Conservation (phyloP, 2,329 filamentous ascomycete genomes). For the Akanthomyces lecanii region DNA sequence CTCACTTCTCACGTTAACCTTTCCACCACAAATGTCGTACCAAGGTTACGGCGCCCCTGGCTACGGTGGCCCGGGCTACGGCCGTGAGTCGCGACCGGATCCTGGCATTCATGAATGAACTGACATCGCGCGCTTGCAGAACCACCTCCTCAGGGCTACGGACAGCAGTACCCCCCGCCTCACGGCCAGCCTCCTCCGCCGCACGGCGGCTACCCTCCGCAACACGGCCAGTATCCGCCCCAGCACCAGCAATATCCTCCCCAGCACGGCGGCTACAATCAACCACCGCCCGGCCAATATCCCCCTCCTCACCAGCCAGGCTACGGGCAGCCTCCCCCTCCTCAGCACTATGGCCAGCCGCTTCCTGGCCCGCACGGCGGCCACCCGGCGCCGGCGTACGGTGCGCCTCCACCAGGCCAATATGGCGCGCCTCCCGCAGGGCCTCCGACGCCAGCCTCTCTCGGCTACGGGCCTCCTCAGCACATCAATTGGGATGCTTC, state of each 20-base stretch:
- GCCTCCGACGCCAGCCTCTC: constrained; percentile 60
- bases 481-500: constrained; percentile 65
- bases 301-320: constrained; percentile 26
- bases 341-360: constrained; percentile 28
- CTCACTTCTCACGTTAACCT: neutral
- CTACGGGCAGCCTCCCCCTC: constrained; percentile 25
- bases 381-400: constrained; percentile 18
- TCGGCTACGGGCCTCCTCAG: constrained; percentile 71
- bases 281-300: constrained; percentile 25
- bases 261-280: constrained; percentile 28
- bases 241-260: constrained; percentile 34
- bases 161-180: constrained; percentile 33
- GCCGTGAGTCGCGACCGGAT: constrained; percentile 30
- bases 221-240: constrained; percentile 27
- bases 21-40: constrained; percentile 31
- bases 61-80: constrained; percentile 29
- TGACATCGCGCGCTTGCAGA: constrained; percentile 19
- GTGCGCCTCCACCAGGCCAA: constrained; percentile 29
- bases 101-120: neutral
- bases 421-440: constrained; percentile 38
- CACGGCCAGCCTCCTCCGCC: constrained; percentile 35
- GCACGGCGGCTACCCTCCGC: constrained; percentile 27
- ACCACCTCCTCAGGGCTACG: constrained; percentile 37
- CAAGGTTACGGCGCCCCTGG: constrained; percentile 27
- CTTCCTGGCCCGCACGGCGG: constrained; percentile 24